Evolutionary conservation across 2,329 filamentous ascomycete species (phyloP).

Genomic region (Cordyceps cateniannulata): DNA sequence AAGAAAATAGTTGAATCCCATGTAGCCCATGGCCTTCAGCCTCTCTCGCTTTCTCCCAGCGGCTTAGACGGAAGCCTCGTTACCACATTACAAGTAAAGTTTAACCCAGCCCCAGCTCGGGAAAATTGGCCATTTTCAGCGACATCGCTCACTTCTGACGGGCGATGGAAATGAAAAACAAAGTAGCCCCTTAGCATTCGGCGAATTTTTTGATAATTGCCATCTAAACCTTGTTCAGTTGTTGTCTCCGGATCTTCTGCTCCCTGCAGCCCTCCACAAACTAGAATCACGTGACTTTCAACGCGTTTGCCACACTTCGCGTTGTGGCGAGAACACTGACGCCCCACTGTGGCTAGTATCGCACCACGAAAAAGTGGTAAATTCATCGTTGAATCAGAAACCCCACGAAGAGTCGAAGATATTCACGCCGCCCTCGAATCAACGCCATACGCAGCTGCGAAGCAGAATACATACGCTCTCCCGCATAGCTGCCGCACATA

Average conservation of each 20-base stretch:
- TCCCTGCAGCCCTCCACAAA: too few relatives aligned
- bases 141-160: too few relatives aligned
- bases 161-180: too few relatives aligned
- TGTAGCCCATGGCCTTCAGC: neutral
- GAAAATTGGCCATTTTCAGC: too few relatives aligned
- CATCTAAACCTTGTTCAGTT: too few relatives aligned
- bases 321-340: constrained; percentile 8
- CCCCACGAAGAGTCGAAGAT: constrained; percentile 26
- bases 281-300: constrained; percentile 17
- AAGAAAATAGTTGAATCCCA: neutral
- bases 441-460: constrained; percentile 15
- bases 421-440: constrained; percentile 19
- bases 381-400: constrained; percentile 31
- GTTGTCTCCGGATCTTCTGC: too few relatives aligned
- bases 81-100: neutral
- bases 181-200: too few relatives aligned
- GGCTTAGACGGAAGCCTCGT: neutral
- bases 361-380: constrained; percentile 37
- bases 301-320: constrained; percentile 7
- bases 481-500: constrained; percentile 13
- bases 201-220: too few relatives aligned
- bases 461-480: neutral
- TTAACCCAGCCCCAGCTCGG: neutral
- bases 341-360: constrained; percentile 30
- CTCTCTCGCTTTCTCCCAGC: neutral